phyloP scores from a whole-genome alignment of 768 basidiomycete genomes.

The Leucosporidium creatinivorum region DNA sequence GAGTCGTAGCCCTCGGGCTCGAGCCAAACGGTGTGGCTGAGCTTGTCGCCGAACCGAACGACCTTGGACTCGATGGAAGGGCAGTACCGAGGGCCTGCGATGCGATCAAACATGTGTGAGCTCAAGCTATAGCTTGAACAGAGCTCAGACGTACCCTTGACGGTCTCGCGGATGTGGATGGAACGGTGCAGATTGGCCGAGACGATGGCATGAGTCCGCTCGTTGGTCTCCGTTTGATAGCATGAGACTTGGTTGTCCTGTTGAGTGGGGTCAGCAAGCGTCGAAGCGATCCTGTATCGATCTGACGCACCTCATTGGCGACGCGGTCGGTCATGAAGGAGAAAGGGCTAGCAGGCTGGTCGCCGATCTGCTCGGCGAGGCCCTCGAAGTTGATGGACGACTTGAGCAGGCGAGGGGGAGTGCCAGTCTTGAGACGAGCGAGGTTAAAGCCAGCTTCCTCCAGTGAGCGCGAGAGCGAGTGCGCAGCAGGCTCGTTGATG shows the following conservation, averaged over 20 bases:
- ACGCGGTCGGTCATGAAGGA: slow-evolving; percentile 64
- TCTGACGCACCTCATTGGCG: slow-evolving; percentile 56
- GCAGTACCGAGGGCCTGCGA: slow-evolving; percentile 76
- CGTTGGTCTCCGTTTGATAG: slow-evolving; percentile 65
- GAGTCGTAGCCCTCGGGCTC: slow-evolving; percentile 90
- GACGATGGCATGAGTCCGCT: slow-evolving; percentile 65
- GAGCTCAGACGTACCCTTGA: slow-evolving; percentile 53
- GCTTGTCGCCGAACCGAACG: slow-evolving; percentile 64
- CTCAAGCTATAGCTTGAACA: fast-evolving
- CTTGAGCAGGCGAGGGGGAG: slow-evolving; percentile 69
- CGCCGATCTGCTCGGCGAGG: slow-evolving; percentile 60
- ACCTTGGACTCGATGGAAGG: slow-evolving; percentile 86
- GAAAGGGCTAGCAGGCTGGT: slow-evolving; percentile 61
- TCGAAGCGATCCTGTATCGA: background rate
- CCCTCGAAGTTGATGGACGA: slow-evolving; percentile 62
- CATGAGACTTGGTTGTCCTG: slow-evolving; percentile 69
- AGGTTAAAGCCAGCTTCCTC: slow-evolving; percentile 68
- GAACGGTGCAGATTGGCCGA: slow-evolving; percentile 67
- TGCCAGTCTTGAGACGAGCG: slow-evolving; percentile 70
- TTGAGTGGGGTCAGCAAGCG: background rate
- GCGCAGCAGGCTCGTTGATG: slow-evolving; percentile 42
- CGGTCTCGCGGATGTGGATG: slow-evolving; percentile 80
- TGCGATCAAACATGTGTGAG: background rate
- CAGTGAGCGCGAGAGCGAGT: slow-evolving; percentile 68
- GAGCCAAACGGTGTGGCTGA: slow-evolving; percentile 69